phyloP scores from a whole-genome alignment of 192 early-diverging fungal genomes.

The Backusella macrospora region DNA sequence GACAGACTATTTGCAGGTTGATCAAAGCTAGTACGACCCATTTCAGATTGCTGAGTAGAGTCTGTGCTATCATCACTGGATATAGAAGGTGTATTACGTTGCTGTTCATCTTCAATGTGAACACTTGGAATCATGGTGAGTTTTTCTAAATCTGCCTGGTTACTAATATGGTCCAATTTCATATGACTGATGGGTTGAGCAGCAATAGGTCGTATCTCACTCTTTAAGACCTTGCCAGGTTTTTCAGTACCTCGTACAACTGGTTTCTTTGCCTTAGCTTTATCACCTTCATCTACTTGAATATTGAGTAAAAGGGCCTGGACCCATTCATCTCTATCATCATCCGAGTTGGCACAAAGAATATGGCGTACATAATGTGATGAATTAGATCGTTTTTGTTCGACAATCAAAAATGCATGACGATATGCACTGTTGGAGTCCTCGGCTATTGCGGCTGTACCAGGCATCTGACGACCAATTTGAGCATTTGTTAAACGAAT shows the following conservation, averaged over 20 bases:
- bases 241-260: neutral
- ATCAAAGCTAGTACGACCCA: conserved; percentile 10
- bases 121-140: conserved; percentile 14
- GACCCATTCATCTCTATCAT: conserved; percentile 93
- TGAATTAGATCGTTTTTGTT: conserved; percentile 63
- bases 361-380: conserved; percentile 73
- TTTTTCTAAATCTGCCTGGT: conserved; percentile 19
- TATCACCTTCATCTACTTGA: conserved; percentile 24
- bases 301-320: conserved; percentile 60
- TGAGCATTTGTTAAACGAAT: conserved; percentile 77
- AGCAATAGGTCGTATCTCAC: conserved; percentile 28
- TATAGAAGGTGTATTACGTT: conserved; percentile 12
- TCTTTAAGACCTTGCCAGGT: conserved; percentile 34
- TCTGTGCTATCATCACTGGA: conserved; percentile 18
- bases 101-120: neutral
- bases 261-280: conserved; percentile 18
- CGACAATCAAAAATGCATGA: conserved; percentile 86
- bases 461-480: conserved; percentile 62
- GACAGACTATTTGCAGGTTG: neutral
- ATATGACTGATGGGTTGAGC: conserved; percentile 33
- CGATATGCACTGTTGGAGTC: conserved; percentile 63
- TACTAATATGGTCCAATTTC: conserved; percentile 15
- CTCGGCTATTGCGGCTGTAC: conserved; percentile 18
- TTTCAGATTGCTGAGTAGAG: neutral
- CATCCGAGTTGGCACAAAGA: conserved; percentile 86